Percentiles rank a stretch among this genome's conserved stretches.
Evolutionary conservation across 164 flowering plant species (phyloP).

Genomic region (Taxillus chinensis): DNA sequence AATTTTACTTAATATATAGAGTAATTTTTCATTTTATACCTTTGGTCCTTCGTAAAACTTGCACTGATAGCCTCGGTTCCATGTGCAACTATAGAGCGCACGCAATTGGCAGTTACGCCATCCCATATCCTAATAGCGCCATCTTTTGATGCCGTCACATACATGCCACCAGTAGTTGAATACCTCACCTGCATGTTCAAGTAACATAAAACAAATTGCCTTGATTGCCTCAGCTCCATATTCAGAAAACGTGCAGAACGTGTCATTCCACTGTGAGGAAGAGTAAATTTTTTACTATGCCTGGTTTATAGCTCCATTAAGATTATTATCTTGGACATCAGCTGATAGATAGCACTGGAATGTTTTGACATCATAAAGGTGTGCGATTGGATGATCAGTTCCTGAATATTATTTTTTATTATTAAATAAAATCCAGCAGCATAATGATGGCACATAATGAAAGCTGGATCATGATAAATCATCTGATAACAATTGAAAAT

Average conservation of each 20-base stretch:
- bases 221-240: background rate
- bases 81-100: slow-evolving; percentile 72
- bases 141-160: slow-evolving; percentile 89
- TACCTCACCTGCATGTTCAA: slow-evolving; percentile 53
- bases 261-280: background rate
- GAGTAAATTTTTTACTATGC: slow-evolving; percentile 15
- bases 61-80: slow-evolving; percentile 78
- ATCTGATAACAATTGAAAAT: too few relatives aligned
- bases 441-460: too few relatives aligned
- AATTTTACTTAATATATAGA: background rate
- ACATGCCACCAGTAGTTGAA: slow-evolving; percentile 73
- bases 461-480: too few relatives aligned
- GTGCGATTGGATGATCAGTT: slow-evolving; percentile 77
- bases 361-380: slow-evolving; percentile 80
- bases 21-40: slow-evolving; percentile 22
- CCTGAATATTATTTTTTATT: slow-evolving; percentile 31
- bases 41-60: slow-evolving; percentile 70
- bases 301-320: slow-evolving; percentile 73
- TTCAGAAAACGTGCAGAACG: slow-evolving; percentile 1
- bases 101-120: slow-evolving; percentile 66
- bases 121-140: slow-evolving; percentile 80
- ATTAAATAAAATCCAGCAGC: too few relatives aligned
- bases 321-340: slow-evolving; percentile 46
- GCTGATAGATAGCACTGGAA: slow-evolving; percentile 75
- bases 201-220: slow-evolving; percentile 1